Evolutionary conservation across 192 early-diverging fungal genomes (phyloP).

Genomic region (Dissophora globulifera): DNA sequence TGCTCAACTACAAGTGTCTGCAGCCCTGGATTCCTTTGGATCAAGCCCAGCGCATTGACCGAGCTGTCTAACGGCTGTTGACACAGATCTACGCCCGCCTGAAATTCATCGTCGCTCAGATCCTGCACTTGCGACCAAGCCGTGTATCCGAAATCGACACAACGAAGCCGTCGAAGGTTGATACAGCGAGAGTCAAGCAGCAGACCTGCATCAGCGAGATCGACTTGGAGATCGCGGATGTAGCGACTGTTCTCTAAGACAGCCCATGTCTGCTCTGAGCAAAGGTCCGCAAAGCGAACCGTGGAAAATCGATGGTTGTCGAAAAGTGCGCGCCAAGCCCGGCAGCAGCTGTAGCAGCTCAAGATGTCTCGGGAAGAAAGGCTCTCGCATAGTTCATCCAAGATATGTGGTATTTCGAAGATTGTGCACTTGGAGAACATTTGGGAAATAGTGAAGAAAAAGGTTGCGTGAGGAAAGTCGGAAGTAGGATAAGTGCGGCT

Average conservation of each 20-base stretch:
- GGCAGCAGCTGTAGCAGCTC: background rate
- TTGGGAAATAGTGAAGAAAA: too few relatives aligned
- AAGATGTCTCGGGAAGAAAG: background rate
- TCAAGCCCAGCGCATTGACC: background rate
- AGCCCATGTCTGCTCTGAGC: background rate
- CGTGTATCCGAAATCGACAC: conserved; percentile 6
- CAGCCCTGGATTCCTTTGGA: background rate
- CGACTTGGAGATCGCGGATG: conserved; percentile 3
- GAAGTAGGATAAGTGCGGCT: too few relatives aligned
- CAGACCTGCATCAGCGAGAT: conserved; percentile 1
- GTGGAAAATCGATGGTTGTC: background rate
- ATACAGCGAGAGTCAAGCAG: background rate
- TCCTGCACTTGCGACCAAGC: background rate
- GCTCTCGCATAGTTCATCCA: conserved; percentile 1
- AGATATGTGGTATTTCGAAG: background rate
- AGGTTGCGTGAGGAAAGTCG: too few relatives aligned
- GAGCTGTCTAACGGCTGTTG: background rate
- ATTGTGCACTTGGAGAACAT: background rate
- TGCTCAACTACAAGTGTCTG: background rate
- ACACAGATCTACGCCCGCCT: background rate
- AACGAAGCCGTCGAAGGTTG: background rate
- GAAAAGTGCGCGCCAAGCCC: background rate
- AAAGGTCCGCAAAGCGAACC: background rate
- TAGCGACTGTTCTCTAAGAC: background rate
- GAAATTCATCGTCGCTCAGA: background rate